Base-by-base conservation (phyloP, 2,329 filamentous ascomycete species). In the Hymenoscyphus salicellus region DNA sequence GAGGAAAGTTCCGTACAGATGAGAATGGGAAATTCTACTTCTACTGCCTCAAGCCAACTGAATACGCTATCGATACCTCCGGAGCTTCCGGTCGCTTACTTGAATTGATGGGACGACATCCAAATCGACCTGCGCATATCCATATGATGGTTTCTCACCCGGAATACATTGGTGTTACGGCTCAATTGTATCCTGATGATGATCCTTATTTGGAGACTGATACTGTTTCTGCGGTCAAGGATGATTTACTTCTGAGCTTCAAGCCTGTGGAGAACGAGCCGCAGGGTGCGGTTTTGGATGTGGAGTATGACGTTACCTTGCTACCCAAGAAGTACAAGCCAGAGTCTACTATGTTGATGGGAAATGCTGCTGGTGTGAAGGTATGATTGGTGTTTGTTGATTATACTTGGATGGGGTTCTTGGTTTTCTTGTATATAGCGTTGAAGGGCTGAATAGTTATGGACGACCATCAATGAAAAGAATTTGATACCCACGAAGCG, bases 131-230 rank as follows among this genome's bases (percentile, higher is more conserved):
- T 1, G 85, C 84, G 2, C 85, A 88, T 70, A 82, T 88, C 58
- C 85, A 88, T 72, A 26, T 52, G 46, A 52, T 52, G 80, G 79
- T 83, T 74, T 80, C 82, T 32, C 80, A 81, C 14, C 80, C 83
- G 1, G 84, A 83, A 7, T 87, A 89, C 79, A 89, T 86, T 72
- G 81, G 88, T 0, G 82, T 96, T 58, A 89, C 88, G 0, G 90
- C 88, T 0, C 91, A 95, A 75, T 87, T 95, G 63, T 94, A 92
- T 74, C 89, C 92, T 75, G 79, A 81, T 64, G 81, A 85, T 66
- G 86, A 87, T 75, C 81, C 84, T 67, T 87, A 90, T 70, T 79
- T 91, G 26, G 70, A 70, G 5, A 78, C 80, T 55, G 83, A 86
- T 68, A 78, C 79, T 5, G 83, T 84, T 8, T 86, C 84, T 65